Base-by-base conservation (phyloP, 73 alveolate species). In the Paraurostyla sp. region DNA sequence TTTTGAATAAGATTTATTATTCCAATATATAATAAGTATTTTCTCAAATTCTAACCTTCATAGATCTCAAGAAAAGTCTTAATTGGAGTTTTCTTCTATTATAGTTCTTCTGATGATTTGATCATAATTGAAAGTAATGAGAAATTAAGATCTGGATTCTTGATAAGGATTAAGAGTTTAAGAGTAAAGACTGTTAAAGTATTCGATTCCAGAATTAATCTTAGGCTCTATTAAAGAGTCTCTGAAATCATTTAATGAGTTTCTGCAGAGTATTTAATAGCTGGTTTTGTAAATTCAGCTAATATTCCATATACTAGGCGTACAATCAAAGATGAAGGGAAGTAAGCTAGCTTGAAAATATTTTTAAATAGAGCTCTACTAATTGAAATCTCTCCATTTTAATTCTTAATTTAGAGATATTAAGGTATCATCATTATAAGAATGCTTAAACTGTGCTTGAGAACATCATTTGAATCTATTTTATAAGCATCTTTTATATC, bases 241-340 rank as follows among this genome's bases (percentile, higher is more conserved):
- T 40, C 7, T 6, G 7, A 20, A 40, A 65, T 33, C 7, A 38
- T 38, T 38, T 36, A 6, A 18, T 35, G 4, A 23, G 82, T 22
- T 7, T 65, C 23, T 22, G 35, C 60, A 11, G 82, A 65, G 58
- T 6, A 65, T 0, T 7, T 38, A 40, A 65, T 35, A 35, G 11
- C 13, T 1, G 82, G 41, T 38, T 65, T 65, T 7, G 82, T 65
- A 40, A 65, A 65, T 6, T 65, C 41, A 40, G 54, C 9, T 22
- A 65, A 16, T 7, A 65, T 38, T 65, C 82, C 82, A 65, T 65
- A 65, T n/a, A 65, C 46, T 22, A 65, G 41, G 4, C 82, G 4
- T 6, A 58, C 6, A 6, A 35, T 35, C 9, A 65, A 35, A 18
- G 32, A 40, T 2, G 35, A 18, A 1, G 82, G 46, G 36, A 16